These are phyloP conservation scores for Asparagopsis taxiformis DNA, from an alignment of 31 red algal genomes.

Conservation along the genomic window DNA sequence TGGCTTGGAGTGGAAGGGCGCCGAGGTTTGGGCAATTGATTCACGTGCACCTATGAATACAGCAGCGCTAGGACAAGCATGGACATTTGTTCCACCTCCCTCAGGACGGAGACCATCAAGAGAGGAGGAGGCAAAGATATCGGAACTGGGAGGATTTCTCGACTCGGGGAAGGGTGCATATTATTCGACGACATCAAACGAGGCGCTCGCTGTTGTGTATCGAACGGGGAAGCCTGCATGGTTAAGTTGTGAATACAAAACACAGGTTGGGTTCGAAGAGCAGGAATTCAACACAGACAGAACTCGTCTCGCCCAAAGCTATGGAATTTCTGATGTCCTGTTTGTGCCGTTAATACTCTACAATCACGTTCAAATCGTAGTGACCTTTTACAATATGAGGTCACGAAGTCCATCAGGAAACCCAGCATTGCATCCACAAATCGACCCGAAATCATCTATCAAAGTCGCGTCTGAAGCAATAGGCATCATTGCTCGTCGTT, in stretches of 20 bases:
- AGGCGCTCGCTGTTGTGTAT: constrained; percentile 45
- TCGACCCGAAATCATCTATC: constrained; percentile 56
- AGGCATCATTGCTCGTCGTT: constrained; percentile 40
- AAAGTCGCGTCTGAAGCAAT: constrained; percentile 53
- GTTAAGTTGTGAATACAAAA: constrained; percentile 56
- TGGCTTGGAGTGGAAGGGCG: constrained; percentile 67
- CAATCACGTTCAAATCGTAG: constrained; percentile 66
- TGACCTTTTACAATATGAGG: constrained; percentile 59
- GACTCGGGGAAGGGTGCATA: constrained; percentile 39
- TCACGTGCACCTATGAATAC: constrained; percentile 29
- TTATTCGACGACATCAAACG: constrained; percentile 43
- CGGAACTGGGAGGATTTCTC: constrained; percentile 40
- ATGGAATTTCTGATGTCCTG: constrained; percentile 54
- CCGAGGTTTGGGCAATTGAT: constrained; percentile 72
- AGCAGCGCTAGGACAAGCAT: constrained; percentile 52
- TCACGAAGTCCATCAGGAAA: constrained; percentile 23
- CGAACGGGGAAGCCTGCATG: constrained; percentile 49
- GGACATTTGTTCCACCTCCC: constrained; percentile 69
- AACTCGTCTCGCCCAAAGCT: constrained; percentile 40
- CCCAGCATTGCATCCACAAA: constrained; percentile 42
- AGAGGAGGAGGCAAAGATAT: constrained; percentile 45
- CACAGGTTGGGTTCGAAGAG: constrained; percentile 45
- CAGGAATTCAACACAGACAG: constrained; percentile 27
- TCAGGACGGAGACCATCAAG: constrained; percentile 30
- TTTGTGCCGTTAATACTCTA: constrained; percentile 56